A percentile compares a stretch with the other conserved stretches of the same genome.
Evolutionary conservation across 2,329 filamentous ascomycete species (phyloP).

Genomic region (Laburnicola sp.): DNA sequence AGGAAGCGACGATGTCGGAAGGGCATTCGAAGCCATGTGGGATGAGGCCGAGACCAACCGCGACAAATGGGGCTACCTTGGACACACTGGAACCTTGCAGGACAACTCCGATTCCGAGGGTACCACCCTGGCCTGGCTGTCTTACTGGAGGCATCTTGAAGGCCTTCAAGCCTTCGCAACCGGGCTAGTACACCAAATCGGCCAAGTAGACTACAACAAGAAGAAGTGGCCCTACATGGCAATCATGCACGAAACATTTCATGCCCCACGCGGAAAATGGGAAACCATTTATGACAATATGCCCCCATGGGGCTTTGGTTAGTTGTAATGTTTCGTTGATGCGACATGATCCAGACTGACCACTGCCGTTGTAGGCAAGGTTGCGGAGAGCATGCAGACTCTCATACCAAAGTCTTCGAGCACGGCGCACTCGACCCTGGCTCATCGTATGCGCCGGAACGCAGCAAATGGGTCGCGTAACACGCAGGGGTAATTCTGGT

Average conservation of each 20-base stretch:
- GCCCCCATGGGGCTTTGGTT: neutral
- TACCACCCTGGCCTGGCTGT: neutral
- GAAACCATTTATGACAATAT: slow-evolving; percentile 8
- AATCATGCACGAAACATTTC: slow-evolving; percentile 7
- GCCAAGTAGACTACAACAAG: neutral
- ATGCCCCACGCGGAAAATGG: slow-evolving; percentile 2
- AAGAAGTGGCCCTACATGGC: slow-evolving; percentile 4
- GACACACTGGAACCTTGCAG: neutral
- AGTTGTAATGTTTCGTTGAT: too few species aligned
- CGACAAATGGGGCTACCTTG: neutral
- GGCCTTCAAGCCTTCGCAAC: slow-evolving; percentile 1
- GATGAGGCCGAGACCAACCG: slow-evolving; percentile 4
- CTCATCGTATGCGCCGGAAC: too few species aligned
- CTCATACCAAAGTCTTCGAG: too few species aligned
- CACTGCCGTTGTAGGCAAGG: too few species aligned
- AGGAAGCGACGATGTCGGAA: neutral
- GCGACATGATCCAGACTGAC: too few species aligned
- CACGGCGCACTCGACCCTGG: too few species aligned
- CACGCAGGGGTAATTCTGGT: too few species aligned
- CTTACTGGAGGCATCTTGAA: slow-evolving; percentile 3
- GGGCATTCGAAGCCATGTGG: slow-evolving; percentile 6
- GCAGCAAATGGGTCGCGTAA: too few species aligned
- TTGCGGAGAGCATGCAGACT: too few species aligned
- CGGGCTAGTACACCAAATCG: neutral
- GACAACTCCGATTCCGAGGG: slow-evolving; percentile 1